phyloP scores from a whole-genome alignment of 148 eudicot species.

The Dysphania ambrosioides region DNA sequence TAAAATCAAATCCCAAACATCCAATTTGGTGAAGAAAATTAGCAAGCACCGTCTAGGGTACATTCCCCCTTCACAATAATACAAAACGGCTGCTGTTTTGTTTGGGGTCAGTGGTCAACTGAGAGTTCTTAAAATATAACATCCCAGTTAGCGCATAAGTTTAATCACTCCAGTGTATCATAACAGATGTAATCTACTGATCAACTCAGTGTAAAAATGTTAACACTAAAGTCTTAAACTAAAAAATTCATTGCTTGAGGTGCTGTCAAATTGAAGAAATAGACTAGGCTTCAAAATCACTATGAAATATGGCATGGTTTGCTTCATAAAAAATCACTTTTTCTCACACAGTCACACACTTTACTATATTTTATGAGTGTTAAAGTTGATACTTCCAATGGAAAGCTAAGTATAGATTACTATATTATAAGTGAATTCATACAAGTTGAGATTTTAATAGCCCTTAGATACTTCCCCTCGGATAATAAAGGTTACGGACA shows the following conservation, averaged over 20 bases:
- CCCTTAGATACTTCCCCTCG: neutral
- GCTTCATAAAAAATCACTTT: neutral
- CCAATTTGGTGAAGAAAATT: slow-evolving; percentile 1
- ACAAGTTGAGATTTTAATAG: neutral
- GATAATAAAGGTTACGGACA: neutral
- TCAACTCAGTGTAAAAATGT: neutral
- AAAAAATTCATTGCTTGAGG: neutral
- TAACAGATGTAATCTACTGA: neutral
- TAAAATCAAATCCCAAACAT: neutral
- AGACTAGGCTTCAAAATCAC: neutral
- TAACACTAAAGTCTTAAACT: neutral
- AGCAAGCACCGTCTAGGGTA: slow-evolving; percentile 14
- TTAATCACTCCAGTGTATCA: neutral
- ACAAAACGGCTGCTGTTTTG: neutral
- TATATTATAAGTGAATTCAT: no score
- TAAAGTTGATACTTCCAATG: neutral
- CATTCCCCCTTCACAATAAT: neutral
- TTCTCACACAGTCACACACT: neutral
- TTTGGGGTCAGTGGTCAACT: neutral
- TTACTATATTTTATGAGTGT: neutral
- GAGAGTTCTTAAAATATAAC: neutral
- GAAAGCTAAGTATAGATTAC: neutral
- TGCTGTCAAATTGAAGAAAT: neutral
- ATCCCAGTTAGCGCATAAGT: neutral
- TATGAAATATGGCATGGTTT: neutral